Conservation (phyloP, 768 basidiomycete species). For the Sporobolomyces pararoseus region DNA sequence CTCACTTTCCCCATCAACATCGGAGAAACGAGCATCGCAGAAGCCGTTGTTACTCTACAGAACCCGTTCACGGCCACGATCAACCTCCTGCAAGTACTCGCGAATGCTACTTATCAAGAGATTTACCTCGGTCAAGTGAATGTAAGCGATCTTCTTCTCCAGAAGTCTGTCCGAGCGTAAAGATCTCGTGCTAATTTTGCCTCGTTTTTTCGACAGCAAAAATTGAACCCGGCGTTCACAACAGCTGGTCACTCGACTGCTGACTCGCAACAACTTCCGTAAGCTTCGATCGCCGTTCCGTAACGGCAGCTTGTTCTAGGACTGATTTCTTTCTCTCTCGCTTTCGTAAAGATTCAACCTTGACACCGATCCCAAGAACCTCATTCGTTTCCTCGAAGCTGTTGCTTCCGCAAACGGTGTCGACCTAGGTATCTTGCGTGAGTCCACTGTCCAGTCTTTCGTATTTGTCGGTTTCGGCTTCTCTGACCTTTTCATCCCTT, state of each 20-base stretch:
- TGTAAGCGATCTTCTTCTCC: neutral
- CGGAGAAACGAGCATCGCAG: slow-evolving; percentile 60
- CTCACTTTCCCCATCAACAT: slow-evolving; percentile 64
- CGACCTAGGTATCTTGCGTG: slow-evolving; percentile 55
- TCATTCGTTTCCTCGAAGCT: slow-evolving; percentile 58
- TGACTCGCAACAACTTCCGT: slow-evolving; percentile 59
- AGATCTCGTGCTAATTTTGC: too few species aligned
- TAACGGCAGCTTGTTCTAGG: too few species aligned
- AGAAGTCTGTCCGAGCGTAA: too few species aligned
- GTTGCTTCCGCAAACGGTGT: slow-evolving; percentile 59
- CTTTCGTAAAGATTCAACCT: slow-evolving; percentile 55
- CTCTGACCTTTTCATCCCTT: slow-evolving; percentile 54
- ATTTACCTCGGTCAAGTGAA: slow-evolving; percentile 56
- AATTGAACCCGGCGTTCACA: slow-evolving; percentile 55
- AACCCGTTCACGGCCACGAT: slow-evolving; percentile 73
- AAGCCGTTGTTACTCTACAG: slow-evolving; percentile 58
- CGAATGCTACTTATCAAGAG: slow-evolving; percentile 59
- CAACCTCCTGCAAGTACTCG: slow-evolving; percentile 59
- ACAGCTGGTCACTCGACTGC: slow-evolving; percentile 61
- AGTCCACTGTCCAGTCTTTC: slow-evolving; percentile 17
- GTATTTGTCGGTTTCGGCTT: too few species aligned
- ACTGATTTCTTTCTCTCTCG: too few species aligned
- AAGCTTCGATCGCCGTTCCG: too few species aligned
- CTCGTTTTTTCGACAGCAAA: slow-evolving; percentile 2
- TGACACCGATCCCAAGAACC: slow-evolving; percentile 62